Base-by-base conservation (phyloP, 495 filamentous ascomycete genomes). In the Opeltia flavorubescens region DNA sequence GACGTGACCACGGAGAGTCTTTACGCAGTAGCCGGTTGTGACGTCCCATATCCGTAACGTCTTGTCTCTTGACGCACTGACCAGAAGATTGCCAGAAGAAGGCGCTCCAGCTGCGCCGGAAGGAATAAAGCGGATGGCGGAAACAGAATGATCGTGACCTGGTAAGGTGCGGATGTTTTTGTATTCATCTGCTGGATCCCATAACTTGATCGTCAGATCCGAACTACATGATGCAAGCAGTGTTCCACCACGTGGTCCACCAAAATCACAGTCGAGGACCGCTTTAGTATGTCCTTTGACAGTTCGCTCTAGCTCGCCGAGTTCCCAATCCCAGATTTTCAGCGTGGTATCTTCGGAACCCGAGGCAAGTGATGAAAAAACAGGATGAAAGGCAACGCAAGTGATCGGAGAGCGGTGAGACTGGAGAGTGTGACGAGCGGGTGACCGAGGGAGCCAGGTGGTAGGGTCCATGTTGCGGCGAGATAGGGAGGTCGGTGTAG, bases 301-400 rank as follows among this genome's bases (percentile, higher is more conserved):
- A 0, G 91, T 96, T 24, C 82, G 65, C 58, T 95, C 89, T 7
- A 95, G 71, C 60, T 95, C 89, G 18, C 91, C 91, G 15, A 94
- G 66, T 54, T 98, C 91, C 86, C 87, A 95, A 57, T 95, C 91
- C 91, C 91, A 98, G 43, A 98, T 87, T 59, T 98, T 98, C 59
- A 96, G 75, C 20, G 86, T 95, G 18, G 77, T 80, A 61, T 96
- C 89, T 62, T 95, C 91, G 30, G 89, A 94, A 15, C 86, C 91
- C 1, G 88, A 91, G 12, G 91, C 91, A 9, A 98, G 69, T 1
- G 84, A 86, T 17, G 88, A 88, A 60, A 94, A 95, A 46, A 91
- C 69, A 0, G 91, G 89, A 61, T 98, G 91, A 63, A 98, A 98
- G 3, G 91, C 91, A 43, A 96, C 78, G 54, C 83, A 89, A 28